Conservation (phyloP, 352 stramenopile genomes). For the Phytophthora lateralis region DNA sequence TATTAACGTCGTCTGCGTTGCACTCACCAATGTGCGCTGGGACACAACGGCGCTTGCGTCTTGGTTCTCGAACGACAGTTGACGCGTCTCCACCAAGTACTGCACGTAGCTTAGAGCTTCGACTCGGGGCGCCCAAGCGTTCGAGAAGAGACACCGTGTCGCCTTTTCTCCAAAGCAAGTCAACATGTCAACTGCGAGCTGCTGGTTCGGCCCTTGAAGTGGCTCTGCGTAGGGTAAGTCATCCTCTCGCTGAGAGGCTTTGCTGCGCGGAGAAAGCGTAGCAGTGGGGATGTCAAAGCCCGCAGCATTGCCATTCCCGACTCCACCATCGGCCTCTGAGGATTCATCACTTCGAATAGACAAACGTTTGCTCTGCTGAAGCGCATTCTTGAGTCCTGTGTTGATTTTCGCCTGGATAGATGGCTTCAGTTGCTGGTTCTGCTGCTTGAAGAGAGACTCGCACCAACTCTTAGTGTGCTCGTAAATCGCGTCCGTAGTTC, state of each 20-base stretch:
- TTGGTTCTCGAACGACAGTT: constrained; percentile 49
- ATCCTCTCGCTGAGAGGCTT: constrained; percentile 67
- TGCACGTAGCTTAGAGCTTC: constrained; percentile 83
- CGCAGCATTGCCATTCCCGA: not conserved
- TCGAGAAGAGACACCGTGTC: constrained; percentile 76
- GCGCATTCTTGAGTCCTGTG: constrained; percentile 67
- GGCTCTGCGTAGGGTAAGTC: constrained; percentile 83
- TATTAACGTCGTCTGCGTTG: constrained; percentile 62
- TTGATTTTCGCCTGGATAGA: constrained; percentile 87
- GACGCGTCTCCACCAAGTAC: constrained; percentile 60
- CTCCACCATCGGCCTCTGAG: not conserved
- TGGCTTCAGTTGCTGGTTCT: constrained; percentile 70
- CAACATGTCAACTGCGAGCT: constrained; percentile 47
- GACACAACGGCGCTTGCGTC: not conserved
- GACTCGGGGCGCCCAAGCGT: constrained; percentile 80
- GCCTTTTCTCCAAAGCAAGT: constrained; percentile 77
- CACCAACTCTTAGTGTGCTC: constrained; percentile 80
- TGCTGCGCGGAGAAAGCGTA: constrained; percentile 44
- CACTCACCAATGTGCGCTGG: constrained; percentile 28
- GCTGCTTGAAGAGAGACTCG: constrained; percentile 76
- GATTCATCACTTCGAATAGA: constrained; percentile 20
- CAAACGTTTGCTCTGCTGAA: constrained; percentile 73
- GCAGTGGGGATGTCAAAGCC: constrained; percentile 33
- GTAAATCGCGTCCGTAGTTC: constrained; percentile 60
- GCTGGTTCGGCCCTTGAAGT: constrained; percentile 64